phyloP scores from a whole-genome alignment of 768 basidiomycete genomes.

The Lactarius tabidus region DNA sequence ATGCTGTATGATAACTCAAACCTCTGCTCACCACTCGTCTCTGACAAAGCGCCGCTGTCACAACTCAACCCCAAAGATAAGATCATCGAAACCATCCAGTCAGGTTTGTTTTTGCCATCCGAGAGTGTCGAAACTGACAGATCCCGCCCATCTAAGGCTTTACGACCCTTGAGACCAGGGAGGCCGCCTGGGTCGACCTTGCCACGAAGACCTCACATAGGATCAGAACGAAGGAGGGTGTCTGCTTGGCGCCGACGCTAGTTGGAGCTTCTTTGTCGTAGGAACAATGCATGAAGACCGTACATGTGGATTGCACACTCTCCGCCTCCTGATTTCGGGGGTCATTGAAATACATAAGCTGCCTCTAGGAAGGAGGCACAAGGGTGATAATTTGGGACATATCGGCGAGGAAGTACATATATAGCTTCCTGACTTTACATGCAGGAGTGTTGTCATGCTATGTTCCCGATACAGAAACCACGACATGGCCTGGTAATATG shows the following conservation, averaged over 20 bases:
- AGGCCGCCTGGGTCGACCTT: slow-evolving; percentile 93
- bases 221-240: slow-evolving; percentile 82
- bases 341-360: not conserved
- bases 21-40: slow-evolving; percentile 13
- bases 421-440: too few species aligned
- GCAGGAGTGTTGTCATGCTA: not conserved
- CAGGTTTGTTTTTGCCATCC: slow-evolving; percentile 49
- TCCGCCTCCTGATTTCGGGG: not conserved
- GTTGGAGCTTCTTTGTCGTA: slow-evolving; percentile 86
- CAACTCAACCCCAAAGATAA: slow-evolving; percentile 99
- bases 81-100: slow-evolving; percentile 95
- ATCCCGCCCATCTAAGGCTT: slow-evolving; percentile 51
- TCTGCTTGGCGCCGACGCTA: slow-evolving; percentile 75
- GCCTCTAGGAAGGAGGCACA: not conserved
- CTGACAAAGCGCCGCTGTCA: slow-evolving; percentile 62
- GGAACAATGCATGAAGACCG: too few species aligned
- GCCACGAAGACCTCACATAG: slow-evolving; percentile 71
- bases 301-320: not conserved
- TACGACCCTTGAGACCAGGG: slow-evolving; percentile 78
- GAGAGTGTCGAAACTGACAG: not conserved
- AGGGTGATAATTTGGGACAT: not conserved
- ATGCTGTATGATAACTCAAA: slow-evolving; percentile 20
- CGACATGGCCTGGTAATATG: not conserved
- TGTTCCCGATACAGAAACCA: not conserved
- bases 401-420: not conserved